Conservation (phyloP, 1,284 basidiomycete genomes). For the Malassezia nana region DNA sequence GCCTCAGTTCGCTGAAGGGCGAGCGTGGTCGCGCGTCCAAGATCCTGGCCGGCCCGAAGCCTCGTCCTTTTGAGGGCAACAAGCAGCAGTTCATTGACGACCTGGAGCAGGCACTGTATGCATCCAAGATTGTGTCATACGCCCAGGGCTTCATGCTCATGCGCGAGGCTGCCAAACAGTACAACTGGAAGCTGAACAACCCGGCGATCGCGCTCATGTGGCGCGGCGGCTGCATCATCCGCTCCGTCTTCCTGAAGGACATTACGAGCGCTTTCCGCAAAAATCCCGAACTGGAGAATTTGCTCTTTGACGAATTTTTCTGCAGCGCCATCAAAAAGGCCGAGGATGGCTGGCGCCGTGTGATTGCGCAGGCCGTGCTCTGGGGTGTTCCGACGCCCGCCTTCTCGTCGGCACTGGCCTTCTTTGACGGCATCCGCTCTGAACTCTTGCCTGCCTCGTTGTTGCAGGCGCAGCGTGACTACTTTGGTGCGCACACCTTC, state of each 20-base stretch:
- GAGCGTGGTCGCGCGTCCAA: constrained; percentile 91
- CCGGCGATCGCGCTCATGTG: constrained; percentile 97
- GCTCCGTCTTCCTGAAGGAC: constrained; percentile 49
- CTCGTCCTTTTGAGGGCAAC: constrained; percentile 89
- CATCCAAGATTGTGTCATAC: constrained; percentile 78
- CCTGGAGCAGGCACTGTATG: constrained; percentile 97
- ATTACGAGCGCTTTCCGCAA: constrained; percentile 76
- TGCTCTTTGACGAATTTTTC: constrained; percentile 97
- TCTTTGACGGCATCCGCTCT: constrained; percentile 90
- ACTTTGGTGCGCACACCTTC: constrained; percentile 49
- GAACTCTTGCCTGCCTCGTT: constrained; percentile 84
- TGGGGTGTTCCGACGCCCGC: constrained; percentile 97
- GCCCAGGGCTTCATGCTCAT: constrained; percentile 99
- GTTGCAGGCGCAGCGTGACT: constrained; percentile 72
- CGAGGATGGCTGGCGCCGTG: constrained; percentile 95
- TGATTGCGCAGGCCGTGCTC: constrained; percentile 87
- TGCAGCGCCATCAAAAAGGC: constrained; percentile 84
- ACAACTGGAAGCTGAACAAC: constrained; percentile 60
- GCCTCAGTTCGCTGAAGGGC: constrained; percentile 92
- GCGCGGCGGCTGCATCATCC: constrained; percentile 98
- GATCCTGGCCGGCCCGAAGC: constrained; percentile 74
- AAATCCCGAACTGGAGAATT: constrained; percentile 74
- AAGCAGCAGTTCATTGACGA: constrained; percentile 98
- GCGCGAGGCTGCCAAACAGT: constrained; percentile 94
- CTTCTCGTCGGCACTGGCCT: constrained; percentile 90